These are phyloP conservation scores for Gymnopilus junonius DNA, from an alignment of 768 basidiomycete species.

Conservation along the genomic window DNA sequence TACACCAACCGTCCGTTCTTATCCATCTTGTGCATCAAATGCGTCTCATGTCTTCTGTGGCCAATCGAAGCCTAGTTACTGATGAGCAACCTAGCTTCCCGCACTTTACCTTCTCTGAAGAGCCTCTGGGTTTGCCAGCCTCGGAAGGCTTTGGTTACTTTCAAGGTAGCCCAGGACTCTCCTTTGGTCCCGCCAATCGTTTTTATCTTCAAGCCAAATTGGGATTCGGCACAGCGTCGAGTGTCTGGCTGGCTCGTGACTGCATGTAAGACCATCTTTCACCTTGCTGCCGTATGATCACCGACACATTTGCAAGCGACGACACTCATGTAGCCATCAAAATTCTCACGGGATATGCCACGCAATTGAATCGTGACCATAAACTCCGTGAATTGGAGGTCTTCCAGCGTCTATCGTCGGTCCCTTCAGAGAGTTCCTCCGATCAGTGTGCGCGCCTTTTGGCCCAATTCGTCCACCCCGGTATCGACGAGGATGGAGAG, in stretches of 20 bases:
- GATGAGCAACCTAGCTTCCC: neutral
- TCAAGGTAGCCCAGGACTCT: constrained; percentile 21
- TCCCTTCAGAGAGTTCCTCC: neutral
- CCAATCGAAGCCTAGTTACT: neutral
- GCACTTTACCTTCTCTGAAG: constrained; percentile 14
- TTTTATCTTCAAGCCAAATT: constrained; percentile 25
- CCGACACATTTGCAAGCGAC: constrained; percentile 9
- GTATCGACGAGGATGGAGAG: constrained; percentile 26
- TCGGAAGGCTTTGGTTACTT: constrained; percentile 24
- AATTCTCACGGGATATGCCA: constrained; percentile 26
- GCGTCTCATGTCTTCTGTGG: neutral
- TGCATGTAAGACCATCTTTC: constrained; percentile 14
- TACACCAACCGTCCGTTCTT: neutral
- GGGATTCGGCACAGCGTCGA: constrained; percentile 28
- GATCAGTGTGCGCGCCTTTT: constrained; percentile 19
- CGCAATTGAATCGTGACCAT: constrained; percentile 20
- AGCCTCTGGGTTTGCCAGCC: constrained; percentile 25
- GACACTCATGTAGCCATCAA: constrained; percentile 22
- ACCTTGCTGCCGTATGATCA: neutral
- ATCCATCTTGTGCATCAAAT: neutral
- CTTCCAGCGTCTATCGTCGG: constrained; percentile 18
- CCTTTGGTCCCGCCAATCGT: constrained; percentile 21
- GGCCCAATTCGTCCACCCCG: constrained; percentile 22
- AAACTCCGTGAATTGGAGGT: constrained; percentile 26
- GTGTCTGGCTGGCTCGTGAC: constrained; percentile 30